Evolutionary conservation across 2,329 filamentous ascomycete genomes (phyloP), one percentile per base, ranked within the genome.

Genomic region (Aspergillus intermedius): DNA sequence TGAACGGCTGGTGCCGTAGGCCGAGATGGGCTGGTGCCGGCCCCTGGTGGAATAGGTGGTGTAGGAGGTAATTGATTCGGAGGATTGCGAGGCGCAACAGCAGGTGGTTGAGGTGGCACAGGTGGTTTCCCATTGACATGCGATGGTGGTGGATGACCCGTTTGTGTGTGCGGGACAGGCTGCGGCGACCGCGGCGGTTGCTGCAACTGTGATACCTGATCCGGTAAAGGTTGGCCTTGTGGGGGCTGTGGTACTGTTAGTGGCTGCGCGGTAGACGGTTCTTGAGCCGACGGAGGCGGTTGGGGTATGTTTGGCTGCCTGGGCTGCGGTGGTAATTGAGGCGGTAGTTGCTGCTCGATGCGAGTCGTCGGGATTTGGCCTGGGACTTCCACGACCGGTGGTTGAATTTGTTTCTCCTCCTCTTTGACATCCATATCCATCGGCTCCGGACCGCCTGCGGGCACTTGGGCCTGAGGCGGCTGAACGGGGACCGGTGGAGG

Each of bases 361-460:
- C 47, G 49, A 21, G 40, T 17, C 12, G 8, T 39, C 13, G 44
- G 25, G 25, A 15, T 12, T 47, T 32, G 25, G 34, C 41, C 50
- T 12, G 40, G 45, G 28, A 46, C 23, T 44, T 47, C 47, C 19
- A 40, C 45, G 3, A 25, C 48, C n/a, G 50, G 50, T 45, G 50
- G 48, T 34, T 52, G 49, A 30, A 49, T 35, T 9, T 52, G 37
- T 34, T 43, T 51, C 32, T 54, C 47, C 49, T 60, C 58, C 28
- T 55, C 47, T 49, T 63, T 63, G 13, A 56, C 52, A 51, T 65
- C 63, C 42, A 65, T 28, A 42, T 63, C 58, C 61, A 61, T 63
- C 9, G 56, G 54, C 35, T 64, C 41, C 23, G 23, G 13, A 25
- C 22, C 41, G 13, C 6, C 35, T 19, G 35, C 35, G n/a, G 35